phyloP scores from a whole-genome alignment of 176 grass and related monocot species.

The Guadua angustifolia region DNA sequence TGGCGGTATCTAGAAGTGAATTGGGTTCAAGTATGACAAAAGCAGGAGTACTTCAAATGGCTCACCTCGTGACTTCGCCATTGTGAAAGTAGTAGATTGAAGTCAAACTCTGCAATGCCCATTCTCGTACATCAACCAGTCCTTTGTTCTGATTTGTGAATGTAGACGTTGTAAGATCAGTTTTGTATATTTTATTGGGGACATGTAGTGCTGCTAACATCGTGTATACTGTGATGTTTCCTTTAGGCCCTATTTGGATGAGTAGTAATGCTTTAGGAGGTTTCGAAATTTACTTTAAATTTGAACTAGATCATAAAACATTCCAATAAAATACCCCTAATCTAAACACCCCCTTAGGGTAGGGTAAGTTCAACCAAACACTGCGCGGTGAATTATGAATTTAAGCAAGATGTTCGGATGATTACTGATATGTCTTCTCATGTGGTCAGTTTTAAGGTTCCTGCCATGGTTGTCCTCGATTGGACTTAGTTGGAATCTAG shows the following conservation, averaged over 20 bases:
- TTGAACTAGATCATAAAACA: too few species aligned
- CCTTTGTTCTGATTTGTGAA: constrained; percentile 9
- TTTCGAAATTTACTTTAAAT: too few species aligned
- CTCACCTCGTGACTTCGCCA: constrained; percentile 6
- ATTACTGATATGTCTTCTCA: background rate
- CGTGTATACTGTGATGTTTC: background rate
- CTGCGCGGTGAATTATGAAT: background rate
- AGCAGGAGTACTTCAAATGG: constrained; percentile 8
- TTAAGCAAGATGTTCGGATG: background rate
- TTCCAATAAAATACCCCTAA: too few species aligned
- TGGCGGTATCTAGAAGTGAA: constrained; percentile 8
- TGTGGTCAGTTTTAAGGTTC: background rate
- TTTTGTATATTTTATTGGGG: constrained; percentile 37
- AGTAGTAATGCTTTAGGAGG: too few species aligned
- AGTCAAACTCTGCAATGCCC: constrained; percentile 1
- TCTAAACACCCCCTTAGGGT: too few species aligned
- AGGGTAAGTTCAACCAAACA: constrained; percentile 8
- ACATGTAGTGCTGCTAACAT: constrained; percentile 23
- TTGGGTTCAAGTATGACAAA: constrained; percentile 20
- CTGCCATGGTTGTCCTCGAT: background rate
- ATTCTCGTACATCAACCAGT: background rate
- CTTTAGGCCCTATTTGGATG: too few species aligned
- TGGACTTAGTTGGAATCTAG: background rate
- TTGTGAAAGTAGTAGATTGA: constrained; percentile 13
- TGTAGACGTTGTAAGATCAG: constrained; percentile 15